These are phyloP conservation scores for Daldinia decipiens DNA, from an alignment of 495 filamentous ascomycete species.

Conservation along the genomic window DNA sequence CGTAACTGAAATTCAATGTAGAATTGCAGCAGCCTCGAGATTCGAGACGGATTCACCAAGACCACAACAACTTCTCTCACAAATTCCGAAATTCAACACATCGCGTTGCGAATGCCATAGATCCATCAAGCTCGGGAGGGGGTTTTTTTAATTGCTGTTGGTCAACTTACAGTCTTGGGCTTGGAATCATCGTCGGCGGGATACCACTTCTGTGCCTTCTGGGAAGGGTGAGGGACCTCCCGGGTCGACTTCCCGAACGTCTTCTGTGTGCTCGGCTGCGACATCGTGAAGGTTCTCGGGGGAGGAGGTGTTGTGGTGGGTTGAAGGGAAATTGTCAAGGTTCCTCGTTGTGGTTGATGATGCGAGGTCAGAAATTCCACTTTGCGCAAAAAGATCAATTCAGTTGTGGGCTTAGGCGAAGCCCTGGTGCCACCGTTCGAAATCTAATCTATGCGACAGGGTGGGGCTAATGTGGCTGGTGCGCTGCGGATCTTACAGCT, in stretches of 20 bases:
- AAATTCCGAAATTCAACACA: background rate
- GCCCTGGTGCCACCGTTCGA: slow-evolving; percentile 48
- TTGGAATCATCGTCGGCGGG: slow-evolving; percentile 91
- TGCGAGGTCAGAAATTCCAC: slow-evolving; percentile 50
- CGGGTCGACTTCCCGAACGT: slow-evolving; percentile 97
- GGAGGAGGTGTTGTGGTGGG: slow-evolving; percentile 50
- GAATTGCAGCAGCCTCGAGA: slow-evolving; percentile 8
- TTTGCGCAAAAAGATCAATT: slow-evolving; percentile 50
- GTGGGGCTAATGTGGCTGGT: slow-evolving; percentile 40
- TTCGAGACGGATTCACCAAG: slow-evolving; percentile 1
- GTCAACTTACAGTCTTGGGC: slow-evolving; percentile 86
- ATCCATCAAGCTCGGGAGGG: background rate
- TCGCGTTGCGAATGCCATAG: background rate
- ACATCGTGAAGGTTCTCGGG: slow-evolving; percentile 67
- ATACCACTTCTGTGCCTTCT: slow-evolving; percentile 99
- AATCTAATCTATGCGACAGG: slow-evolving; percentile 22
- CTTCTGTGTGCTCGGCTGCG: slow-evolving; percentile 80
- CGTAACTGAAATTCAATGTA: slow-evolving; percentile 13
- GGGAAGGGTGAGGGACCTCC: slow-evolving; percentile 79
- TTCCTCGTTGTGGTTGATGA: slow-evolving; percentile 46
- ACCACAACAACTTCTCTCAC: slow-evolving; percentile 7
- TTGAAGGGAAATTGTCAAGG: slow-evolving; percentile 45
- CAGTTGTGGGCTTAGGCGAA: slow-evolving; percentile 53
- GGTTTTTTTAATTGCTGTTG: slow-evolving; percentile 23
- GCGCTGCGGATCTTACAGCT: slow-evolving; percentile 1